Conservation (phyloP, 148 eudicot genomes). For the Bassia scoparia region DNA sequence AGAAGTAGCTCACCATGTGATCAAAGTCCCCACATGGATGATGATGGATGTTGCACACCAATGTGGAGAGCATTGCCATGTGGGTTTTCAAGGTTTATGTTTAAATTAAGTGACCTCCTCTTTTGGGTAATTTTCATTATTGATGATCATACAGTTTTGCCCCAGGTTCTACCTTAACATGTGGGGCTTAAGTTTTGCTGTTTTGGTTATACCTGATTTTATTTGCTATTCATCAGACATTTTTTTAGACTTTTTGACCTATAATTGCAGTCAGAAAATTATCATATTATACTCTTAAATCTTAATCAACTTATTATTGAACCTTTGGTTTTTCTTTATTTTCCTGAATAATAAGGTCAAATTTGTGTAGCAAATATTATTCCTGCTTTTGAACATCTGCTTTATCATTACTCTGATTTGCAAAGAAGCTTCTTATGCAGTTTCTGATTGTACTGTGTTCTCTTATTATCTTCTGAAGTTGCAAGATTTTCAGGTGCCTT, state of each 20-base stretch:
- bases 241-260: slow-evolving; percentile 29
- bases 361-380: neutral
- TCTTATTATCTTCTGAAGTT: neutral
- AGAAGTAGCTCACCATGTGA: slow-evolving; percentile 31
- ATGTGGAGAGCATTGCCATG: slow-evolving; percentile 35
- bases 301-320: neutral
- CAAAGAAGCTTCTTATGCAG: slow-evolving; percentile 11
- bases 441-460: neutral
- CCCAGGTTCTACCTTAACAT: slow-evolving; percentile 23
- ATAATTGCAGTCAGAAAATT: slow-evolving; percentile 23
- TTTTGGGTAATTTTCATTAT: slow-evolving; percentile 22
- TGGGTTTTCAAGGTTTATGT: slow-evolving; percentile 24
- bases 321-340: neutral
- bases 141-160: slow-evolving; percentile 21
- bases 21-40: slow-evolving; percentile 33
- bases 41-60: slow-evolving; percentile 29
- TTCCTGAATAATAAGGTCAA: neutral
- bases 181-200: slow-evolving; percentile 29
- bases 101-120: slow-evolving; percentile 30
- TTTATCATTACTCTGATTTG: neutral
- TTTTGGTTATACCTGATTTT: slow-evolving; percentile 2
- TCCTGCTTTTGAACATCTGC: slow-evolving; percentile 12
- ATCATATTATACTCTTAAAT: neutral
- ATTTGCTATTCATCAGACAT: slow-evolving; percentile 28
- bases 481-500: slow-evolving; percentile 21